Percentiles rank a stretch among this genome's conserved stretches.
These are phyloP conservation scores for Haematococcus lacustris DNA, from an alignment of 139 green algal species.

Conservation along the genomic window DNA sequence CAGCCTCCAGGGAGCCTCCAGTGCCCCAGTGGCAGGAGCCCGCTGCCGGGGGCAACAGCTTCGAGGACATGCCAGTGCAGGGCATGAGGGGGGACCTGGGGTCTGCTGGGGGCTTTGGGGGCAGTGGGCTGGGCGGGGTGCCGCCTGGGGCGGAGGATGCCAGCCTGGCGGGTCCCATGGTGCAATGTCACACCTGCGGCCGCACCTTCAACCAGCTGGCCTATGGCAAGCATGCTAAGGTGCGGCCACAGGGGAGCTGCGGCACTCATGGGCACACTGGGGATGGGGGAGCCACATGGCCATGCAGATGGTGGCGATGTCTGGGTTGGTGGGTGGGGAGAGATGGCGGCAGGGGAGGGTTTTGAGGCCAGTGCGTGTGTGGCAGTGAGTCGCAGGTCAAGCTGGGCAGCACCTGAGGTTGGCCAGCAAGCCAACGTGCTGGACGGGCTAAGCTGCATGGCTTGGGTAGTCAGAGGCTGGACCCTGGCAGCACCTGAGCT, in stretches of 20 bases:
- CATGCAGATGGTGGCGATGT: not conserved
- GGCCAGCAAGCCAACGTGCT: not conserved
- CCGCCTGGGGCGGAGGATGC: too few relatives aligned
- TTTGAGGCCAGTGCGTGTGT: not conserved
- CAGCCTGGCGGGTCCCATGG: slow-evolving; percentile 6
- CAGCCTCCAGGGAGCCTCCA: too few relatives aligned
- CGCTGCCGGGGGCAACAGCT: too few relatives aligned
- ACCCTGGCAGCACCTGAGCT: not conserved
- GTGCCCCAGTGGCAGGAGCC: too few relatives aligned
- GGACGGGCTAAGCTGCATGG: too few relatives aligned
- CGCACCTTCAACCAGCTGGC: slow-evolving; percentile 24
- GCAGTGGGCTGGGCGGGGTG: too few relatives aligned
- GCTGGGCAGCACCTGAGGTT: not conserved
- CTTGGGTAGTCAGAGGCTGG: not conserved
- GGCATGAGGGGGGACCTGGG: too few relatives aligned
- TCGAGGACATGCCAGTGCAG: too few relatives aligned
- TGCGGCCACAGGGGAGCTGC: not conserved
- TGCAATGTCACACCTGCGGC: slow-evolving; percentile 20
- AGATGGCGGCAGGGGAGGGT: not conserved
- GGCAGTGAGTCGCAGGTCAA: not conserved
- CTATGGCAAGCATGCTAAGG: slow-evolving; percentile 28
- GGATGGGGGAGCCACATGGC: not conserved
- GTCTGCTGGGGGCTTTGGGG: too few relatives aligned
- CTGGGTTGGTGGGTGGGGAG: not conserved
- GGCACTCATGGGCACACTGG: not conserved